Conservation (phyloP, 345 rosid species). For the Ceriops decandra region DNA sequence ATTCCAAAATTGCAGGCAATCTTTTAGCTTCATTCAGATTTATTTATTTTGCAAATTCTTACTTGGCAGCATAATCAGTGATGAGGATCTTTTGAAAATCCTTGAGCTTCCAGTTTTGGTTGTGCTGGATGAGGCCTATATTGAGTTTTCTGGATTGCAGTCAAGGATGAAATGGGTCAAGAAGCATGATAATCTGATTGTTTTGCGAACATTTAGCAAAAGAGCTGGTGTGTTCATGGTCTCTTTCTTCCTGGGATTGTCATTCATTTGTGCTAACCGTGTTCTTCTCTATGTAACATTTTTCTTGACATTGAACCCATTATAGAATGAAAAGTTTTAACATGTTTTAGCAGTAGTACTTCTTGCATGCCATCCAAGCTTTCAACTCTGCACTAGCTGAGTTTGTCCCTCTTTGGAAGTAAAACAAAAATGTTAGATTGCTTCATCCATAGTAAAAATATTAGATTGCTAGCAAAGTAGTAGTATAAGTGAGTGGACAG, state of each 20-base stretch:
- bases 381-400: no score
- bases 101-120: slow-evolving; percentile 77
- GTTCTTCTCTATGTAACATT: not conserved
- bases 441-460: no score
- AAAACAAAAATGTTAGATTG: no score
- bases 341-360: not conserved
- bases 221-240: slow-evolving; percentile 68
- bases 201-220: slow-evolving; percentile 95
- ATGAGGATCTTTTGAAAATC: slow-evolving; percentile 75
- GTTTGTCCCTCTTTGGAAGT: no score
- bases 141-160: slow-evolving; percentile 79
- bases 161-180: slow-evolving; percentile 95
- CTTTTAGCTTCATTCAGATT: slow-evolving; percentile 1
- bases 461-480: no score
- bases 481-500: no score
- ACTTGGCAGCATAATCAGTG: slow-evolving; percentile 55
- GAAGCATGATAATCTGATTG: slow-evolving; percentile 80
- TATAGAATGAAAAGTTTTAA: not conserved
- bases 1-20: not conserved
- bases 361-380: no score
- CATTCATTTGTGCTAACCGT: not conserved
- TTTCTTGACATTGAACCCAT: no score
- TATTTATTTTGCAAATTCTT: slow-evolving; percentile 12
- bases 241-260: not conserved
- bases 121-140: slow-evolving; percentile 92